Base-by-base conservation (phyloP, 768 basidiomycete species). In the Dioszegia crocea region DNA sequence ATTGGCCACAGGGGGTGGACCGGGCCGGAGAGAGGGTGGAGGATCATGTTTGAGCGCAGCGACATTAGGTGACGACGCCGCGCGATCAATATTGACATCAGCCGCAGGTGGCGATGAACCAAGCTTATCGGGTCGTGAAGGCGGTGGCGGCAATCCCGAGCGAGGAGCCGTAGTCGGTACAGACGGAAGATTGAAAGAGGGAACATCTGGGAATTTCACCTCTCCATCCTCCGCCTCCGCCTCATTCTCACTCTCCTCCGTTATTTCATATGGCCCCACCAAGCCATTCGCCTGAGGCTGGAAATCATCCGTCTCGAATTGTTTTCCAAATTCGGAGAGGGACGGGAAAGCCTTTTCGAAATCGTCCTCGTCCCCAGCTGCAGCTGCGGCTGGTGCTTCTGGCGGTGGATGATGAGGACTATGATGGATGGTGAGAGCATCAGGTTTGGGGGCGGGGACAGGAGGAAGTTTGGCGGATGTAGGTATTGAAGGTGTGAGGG, bases 401-500 rank as follows among this genome's bases (percentile, higher is more conserved):
- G 47, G n/a, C 23, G 53, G 27, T 8, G 45, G 29, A 36, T 27
- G 51, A 6, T 30, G 21, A 5, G 43, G 39, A 16, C 8, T 24
- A 29, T 33, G 26, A 47, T 23, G 49, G 4, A 26, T n/a, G n/a
- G 44, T 26, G 3, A 31, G 26, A 39, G 26, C 26, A 9, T 49
- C 36, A 23, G 52, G 21, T 30, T 38, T 36, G 6, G 60, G 60
- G 10, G 60, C 40, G 23, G 46, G 55, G 6, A 49, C 44, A 24
- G 51, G 38, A n/a, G 51, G 51, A 6, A 23, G 51, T 87, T 88
- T 12, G 82, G 67, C 6, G 60, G 76, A 16, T 81, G 79, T 26
- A 10, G 24, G 21, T 4, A 26, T 8, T 33, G 14, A 33, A 33
- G 33, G 33, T 33, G 33, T 14, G 33, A 14, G 33, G 14, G 33